These are phyloP conservation scores for Ruellia speciosa DNA, from an alignment of 305 asterid species.

Conservation along the genomic window DNA sequence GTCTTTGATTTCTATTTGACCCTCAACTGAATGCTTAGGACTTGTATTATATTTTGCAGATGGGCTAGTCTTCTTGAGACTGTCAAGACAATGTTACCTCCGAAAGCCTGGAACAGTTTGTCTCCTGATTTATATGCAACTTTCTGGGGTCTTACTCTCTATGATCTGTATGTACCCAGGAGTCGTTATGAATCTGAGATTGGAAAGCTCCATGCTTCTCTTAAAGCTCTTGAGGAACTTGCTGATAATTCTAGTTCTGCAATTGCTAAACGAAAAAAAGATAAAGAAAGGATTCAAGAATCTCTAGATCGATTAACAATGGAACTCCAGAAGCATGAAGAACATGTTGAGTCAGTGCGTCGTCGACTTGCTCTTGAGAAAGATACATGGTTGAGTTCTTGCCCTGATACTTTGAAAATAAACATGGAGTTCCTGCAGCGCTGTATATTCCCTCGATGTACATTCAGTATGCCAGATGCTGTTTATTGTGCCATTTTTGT, in stretches of 20 bases:
- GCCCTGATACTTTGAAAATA: slow-evolving; percentile 97
- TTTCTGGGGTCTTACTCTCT: slow-evolving; percentile 97
- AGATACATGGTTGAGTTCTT: slow-evolving; percentile 97
- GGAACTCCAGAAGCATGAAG: slow-evolving; percentile 94
- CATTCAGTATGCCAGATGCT: slow-evolving; percentile 99
- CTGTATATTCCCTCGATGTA: slow-evolving; percentile 96
- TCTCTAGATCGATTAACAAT: slow-evolving; percentile 77
- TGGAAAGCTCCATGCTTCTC: slow-evolving; percentile 79
- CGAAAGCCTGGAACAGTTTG: slow-evolving; percentile 98
- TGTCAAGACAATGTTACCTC: slow-evolving; percentile 83
- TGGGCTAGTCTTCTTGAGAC: slow-evolving; percentile 87
- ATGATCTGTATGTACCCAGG: slow-evolving; percentile 95
- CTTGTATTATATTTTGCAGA: slow-evolving; percentile 40
- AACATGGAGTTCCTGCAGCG: slow-evolving; percentile 99
- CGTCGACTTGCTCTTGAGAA: slow-evolving; percentile 85
- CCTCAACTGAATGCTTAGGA: slow-evolving; percentile 17
- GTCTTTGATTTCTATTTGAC: not conserved
- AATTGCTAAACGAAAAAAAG: slow-evolving; percentile 93
- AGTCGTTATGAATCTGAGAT: slow-evolving; percentile 87
- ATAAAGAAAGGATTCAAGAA: slow-evolving; percentile 96
- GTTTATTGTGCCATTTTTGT: slow-evolving; percentile 94
- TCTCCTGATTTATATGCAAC: slow-evolving; percentile 97
- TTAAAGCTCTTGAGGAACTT: slow-evolving; percentile 93
- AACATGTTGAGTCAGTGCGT: slow-evolving; percentile 89
- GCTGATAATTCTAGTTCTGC: slow-evolving; percentile 98